Conservation (phyloP, 2,329 filamentous ascomycete genomes). For the Xylaria sp. region DNA sequence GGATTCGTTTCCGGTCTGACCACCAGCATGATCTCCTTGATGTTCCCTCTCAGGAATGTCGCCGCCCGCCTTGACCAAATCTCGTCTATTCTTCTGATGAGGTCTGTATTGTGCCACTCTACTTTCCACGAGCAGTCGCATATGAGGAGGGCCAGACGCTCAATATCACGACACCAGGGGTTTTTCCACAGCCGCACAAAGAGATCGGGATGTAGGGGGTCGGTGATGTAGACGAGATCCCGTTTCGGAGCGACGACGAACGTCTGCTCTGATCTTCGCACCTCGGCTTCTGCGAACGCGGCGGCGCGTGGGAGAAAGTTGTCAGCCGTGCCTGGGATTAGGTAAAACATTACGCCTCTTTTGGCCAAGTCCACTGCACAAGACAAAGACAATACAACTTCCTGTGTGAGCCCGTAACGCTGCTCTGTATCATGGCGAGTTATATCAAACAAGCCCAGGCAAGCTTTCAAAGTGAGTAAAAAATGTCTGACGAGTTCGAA, state of each 20-base stretch:
- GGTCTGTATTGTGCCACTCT: not conserved
- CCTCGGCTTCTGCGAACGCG: not conserved
- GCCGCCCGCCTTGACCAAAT: not conserved
- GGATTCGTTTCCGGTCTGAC: not conserved
- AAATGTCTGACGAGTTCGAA: accelerated
- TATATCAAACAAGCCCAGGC: not conserved
- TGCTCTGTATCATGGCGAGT: not conserved
- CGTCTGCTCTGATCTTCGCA: not conserved
- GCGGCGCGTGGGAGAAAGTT: not conserved
- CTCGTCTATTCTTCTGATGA: accelerated
- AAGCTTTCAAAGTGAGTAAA: not conserved
- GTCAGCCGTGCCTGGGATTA: not conserved
- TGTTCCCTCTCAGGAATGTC: not conserved
- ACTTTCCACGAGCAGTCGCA: not conserved
- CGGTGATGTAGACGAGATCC: conserved; percentile 24
- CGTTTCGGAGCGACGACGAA: conserved; percentile 2
- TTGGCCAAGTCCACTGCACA: no score
- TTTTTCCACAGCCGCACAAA: conserved; percentile 9
- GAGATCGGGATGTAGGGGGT: not conserved
- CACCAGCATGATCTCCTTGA: conserved; percentile 17
- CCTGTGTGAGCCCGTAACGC: not conserved
- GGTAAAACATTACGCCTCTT: not conserved
- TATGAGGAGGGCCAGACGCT: conserved; percentile 19
- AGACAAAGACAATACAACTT: no score
- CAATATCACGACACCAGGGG: conserved; percentile 4